Evolutionary conservation across 306 rosid species (phyloP), one percentile per base, ranked within the genome.

Genomic region (Cucumis cinereus): DNA sequence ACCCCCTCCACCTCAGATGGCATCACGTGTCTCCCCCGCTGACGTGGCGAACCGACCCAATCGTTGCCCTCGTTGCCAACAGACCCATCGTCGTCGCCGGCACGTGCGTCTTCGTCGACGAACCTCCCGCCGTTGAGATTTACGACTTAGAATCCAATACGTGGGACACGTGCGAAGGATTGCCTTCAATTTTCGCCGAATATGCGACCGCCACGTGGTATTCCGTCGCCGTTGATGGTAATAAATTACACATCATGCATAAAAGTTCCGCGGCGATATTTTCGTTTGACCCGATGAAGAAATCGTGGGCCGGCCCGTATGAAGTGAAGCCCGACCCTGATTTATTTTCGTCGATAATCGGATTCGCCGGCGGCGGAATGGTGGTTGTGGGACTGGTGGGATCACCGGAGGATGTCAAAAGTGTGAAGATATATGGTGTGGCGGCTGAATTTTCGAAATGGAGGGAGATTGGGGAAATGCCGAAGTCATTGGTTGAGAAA

Each of bases 401-500:
- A 1, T 81, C 80, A 6, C 63, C 81, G 4, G 91, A 68, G 80
- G 77, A 85, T 35, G 69, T 85, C 53, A 63, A 69, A 49, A 56
- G 84, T 4, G 79, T 93, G 60, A 91, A 83, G 76, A 22, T 91
- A 67, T 88, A 92, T 90, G 83, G 79, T 40, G 83, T 82, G 62
- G 77, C 41, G 4, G 91, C 79, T n/a, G 88, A 76, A 69, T 53
- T 75, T 47, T 52, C 76, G 63, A 84, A 71, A 73, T 38, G 66
- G 6, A 79, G 77, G 77, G 84, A 82, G 69, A 56, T 90, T 1
- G 89, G 90, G 1, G 93, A 90, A 84, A 88, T 91, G 97, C 96
- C 97, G 13, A 76, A 43, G 77, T 84, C 57, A 82, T 58, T 89
- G 83, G 78, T 87, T 61, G 77, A 62, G 77, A 91, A 82, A 79